Percentiles rank a stretch among this genome's conserved stretches.
Conservation (phyloP, 176 grass and related monocot genomes). For the Hyparrhenia diplandra region DNA sequence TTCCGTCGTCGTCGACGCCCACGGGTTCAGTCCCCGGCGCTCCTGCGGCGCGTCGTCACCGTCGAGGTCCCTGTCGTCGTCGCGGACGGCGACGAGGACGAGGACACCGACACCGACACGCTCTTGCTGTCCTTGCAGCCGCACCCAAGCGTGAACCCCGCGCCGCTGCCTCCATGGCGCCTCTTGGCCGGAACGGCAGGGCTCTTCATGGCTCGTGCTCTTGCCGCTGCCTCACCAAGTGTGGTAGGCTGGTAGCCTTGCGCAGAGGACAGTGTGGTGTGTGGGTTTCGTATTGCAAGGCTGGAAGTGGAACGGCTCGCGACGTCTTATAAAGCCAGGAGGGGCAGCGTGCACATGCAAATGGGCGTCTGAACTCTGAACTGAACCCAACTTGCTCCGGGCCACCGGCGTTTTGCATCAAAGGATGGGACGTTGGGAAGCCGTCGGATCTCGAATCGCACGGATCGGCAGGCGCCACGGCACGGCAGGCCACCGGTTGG, state of each 20-base stretch:
- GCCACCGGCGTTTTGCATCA: not conserved
- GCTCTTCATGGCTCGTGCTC: conserved; percentile 25
- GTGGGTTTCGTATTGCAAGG: not conserved
- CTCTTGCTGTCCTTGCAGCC: conserved; percentile 68
- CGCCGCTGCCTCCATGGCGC: conserved; percentile 24
- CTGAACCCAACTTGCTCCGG: not conserved
- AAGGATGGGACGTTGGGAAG: not conserved
- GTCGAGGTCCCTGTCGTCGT: conserved; percentile 20
- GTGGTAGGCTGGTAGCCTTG: not conserved
- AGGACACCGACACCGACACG: conserved; percentile 38
- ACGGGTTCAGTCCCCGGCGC: conserved; percentile 15
- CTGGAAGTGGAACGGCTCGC: not conserved
- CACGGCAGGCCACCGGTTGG: too few relatives aligned
- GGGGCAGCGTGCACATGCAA: not conserved
- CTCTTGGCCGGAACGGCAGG: conserved; percentile 11
- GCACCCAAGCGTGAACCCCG: conserved; percentile 40
- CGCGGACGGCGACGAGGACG: not conserved
- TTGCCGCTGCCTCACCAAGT: not conserved
- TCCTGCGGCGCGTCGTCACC: conserved; percentile 18
- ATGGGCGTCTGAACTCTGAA: not conserved
- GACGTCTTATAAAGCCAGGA: conserved; percentile 15
- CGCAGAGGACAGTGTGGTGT: not conserved
- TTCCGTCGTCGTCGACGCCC: conserved; percentile 35
- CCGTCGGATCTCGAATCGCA: not conserved
- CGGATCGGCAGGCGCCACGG: not conserved